Evolutionary conservation across 176 grass and related monocot species (phyloP).

Genomic region (Urochloa ruziziensis): DNA sequence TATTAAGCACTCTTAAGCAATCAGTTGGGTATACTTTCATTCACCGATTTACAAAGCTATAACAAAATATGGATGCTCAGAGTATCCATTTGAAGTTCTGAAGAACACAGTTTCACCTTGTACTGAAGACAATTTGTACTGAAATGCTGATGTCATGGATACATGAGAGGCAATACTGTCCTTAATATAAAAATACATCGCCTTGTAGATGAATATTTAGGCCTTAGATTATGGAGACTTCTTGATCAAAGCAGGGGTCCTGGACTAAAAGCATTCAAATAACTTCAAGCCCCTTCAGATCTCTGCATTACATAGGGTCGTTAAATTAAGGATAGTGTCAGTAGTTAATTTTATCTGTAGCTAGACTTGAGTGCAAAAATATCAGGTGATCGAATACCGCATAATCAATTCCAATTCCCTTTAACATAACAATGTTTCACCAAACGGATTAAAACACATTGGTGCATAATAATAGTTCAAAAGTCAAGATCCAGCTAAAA

Average conservation of each 20-base stretch:
- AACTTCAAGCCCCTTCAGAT: not conserved
- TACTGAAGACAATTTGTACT: no score
- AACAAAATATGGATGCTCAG: not conserved
- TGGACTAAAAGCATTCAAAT: not conserved
- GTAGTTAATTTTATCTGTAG: not conserved
- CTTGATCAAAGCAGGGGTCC: not conserved
- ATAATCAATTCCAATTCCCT: not conserved
- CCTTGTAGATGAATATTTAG: no score
- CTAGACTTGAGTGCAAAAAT: not conserved
- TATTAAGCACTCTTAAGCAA: not conserved
- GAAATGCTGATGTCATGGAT: no score
- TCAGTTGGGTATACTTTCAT: not conserved
- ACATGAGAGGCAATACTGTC: no score
- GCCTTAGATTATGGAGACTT: no score
- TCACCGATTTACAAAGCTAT: not conserved
- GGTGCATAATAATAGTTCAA: not conserved
- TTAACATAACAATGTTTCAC: not conserved
- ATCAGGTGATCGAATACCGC: not conserved
- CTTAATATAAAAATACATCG: no score
- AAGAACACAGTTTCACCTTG: not conserved
- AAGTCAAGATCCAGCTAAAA: not conserved
- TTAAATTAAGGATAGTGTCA: no score
- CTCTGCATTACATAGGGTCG: not conserved
- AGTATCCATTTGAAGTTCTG: not conserved
- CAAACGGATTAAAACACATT: not conserved